phyloP scores from a whole-genome alignment of 2,329 filamentous ascomycete genomes.

The Xylariaceae sp. region DNA sequence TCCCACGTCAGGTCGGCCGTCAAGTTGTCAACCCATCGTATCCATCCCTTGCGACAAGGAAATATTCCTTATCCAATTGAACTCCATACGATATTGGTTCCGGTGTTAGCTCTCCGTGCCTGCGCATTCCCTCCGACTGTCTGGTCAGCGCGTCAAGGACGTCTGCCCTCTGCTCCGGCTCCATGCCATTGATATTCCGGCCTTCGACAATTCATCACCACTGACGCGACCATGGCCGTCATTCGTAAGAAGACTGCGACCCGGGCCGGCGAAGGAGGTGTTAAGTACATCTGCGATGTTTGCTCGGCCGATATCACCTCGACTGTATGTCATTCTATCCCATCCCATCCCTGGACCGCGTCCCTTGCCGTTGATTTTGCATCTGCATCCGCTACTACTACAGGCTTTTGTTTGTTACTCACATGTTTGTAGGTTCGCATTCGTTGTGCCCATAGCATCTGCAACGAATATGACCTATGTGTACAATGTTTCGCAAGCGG shows the following conservation, averaged over 20 bases:
- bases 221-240: constrained; percentile 64
- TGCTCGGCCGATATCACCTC: constrained; percentile 96
- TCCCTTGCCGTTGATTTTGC: not conserved
- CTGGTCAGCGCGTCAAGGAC: not conserved
- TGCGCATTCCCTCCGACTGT: not conserved
- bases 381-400: not conserved
- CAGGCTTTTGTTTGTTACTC: not conserved
- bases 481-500: constrained; percentile 90
- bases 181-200: not conserved
- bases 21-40: not conserved
- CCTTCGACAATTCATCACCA: constrained; percentile 1
- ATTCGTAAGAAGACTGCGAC: constrained; percentile 93
- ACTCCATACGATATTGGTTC: no score
- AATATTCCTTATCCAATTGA: no score
- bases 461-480: constrained; percentile 93
- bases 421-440: constrained; percentile 69
- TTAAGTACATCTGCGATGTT: constrained; percentile 96
- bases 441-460: constrained; percentile 75
- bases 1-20: not conserved
- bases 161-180: no score
- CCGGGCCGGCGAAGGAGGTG: constrained; percentile 77
- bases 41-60: no score
- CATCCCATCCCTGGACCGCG: not conserved
- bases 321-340: constrained; percentile 58
- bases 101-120: no score